Conservation (phyloP, 2,329 filamentous ascomycete genomes). For the Ophiocordyceps sinensis region DNA sequence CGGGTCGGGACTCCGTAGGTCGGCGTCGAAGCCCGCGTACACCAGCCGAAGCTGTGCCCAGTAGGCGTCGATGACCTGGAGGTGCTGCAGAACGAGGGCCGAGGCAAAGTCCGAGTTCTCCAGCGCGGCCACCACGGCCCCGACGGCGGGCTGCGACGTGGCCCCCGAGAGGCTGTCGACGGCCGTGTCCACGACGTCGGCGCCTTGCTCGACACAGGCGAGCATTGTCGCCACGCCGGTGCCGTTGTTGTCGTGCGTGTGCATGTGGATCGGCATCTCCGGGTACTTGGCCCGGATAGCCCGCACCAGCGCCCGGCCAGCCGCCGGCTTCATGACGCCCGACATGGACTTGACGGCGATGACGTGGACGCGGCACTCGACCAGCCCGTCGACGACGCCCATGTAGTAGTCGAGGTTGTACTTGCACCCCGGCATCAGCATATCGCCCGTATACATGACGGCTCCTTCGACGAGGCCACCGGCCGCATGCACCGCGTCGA, state of each 20-base stretch:
- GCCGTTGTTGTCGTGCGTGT: conserved; percentile 89
- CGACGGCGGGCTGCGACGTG: conserved; percentile 95
- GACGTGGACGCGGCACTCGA: conserved; percentile 77
- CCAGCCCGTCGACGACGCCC: conserved; percentile 73
- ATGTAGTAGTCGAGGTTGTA: conserved; percentile 97
- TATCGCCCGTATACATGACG: conserved; percentile 64
- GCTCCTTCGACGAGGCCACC: conserved; percentile 89
- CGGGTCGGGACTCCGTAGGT: conserved; percentile 81
- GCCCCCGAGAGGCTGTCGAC: conserved; percentile 95
- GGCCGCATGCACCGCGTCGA: conserved; percentile 90
- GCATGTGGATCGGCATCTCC: conserved; percentile 94
- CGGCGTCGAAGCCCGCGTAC: conserved; percentile 96
- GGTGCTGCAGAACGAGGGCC: conserved; percentile 63
- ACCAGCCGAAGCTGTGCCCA: conserved; percentile 92
- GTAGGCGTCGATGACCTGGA: conserved; percentile 83
- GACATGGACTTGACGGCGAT: conserved; percentile 96
- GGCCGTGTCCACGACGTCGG: conserved; percentile 88
- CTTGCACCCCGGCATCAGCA: conserved; percentile 80
- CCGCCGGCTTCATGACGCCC: conserved; percentile 86
- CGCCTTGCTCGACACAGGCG: conserved; percentile 83
- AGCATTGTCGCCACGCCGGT: conserved; percentile 76
- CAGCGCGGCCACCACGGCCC: conserved; percentile 83
- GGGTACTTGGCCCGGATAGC: conserved; percentile 88
- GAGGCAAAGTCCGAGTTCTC: conserved; percentile 71
- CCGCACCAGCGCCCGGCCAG: conserved; percentile 75